Evolutionary conservation across 306 rosid species (phyloP), one percentile per base, ranked within the genome.

Genomic region (Echinosophora koreensis): DNA sequence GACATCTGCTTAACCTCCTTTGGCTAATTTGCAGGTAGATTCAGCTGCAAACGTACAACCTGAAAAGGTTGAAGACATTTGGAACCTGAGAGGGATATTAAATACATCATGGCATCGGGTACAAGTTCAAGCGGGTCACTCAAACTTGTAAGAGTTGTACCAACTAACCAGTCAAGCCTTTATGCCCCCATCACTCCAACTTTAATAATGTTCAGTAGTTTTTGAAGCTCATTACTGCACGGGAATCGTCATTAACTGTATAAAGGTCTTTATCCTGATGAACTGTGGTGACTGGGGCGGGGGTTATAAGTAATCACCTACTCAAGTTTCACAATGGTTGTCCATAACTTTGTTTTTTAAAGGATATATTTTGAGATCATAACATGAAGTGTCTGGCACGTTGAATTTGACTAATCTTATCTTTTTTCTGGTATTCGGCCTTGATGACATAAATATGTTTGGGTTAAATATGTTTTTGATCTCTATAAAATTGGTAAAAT

Each of bases 81-180:
- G 98, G 98, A 94, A 94, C 83, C 80, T 94, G 69, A 85, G 97
- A 84, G 98, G 98, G 50, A 90, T 94, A 77, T 86, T 94, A 67
- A 95, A 95, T 87, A 92, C 90, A 15, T 90, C 97, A 72, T 92
- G 97, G 97, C 97, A 92, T 81, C 60, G 95, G 12, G 90, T 95
- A n/a, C 83, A 80, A 67, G 92, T 89, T 79, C 87, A 81, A 56
- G 93, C 92, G 34, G 90, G 96, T 13, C 92, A 66, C 87, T 90
- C 98, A 16, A 90, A 85, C 70, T 79, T 95, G 83, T 90, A 83
- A 65, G 62, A 77, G 15, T 77, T 17, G 30, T 47, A 9, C 57
- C 32, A 47, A 27, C 8, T 22, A 2, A n/a, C 8, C 34, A 8
- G 2, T 38, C 28, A 16, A 51, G 66, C 8, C 56, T 39, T 17